phyloP scores from a whole-genome alignment of 176 grass and related monocot genomes.

The Cenchrus fungigraminus region DNA sequence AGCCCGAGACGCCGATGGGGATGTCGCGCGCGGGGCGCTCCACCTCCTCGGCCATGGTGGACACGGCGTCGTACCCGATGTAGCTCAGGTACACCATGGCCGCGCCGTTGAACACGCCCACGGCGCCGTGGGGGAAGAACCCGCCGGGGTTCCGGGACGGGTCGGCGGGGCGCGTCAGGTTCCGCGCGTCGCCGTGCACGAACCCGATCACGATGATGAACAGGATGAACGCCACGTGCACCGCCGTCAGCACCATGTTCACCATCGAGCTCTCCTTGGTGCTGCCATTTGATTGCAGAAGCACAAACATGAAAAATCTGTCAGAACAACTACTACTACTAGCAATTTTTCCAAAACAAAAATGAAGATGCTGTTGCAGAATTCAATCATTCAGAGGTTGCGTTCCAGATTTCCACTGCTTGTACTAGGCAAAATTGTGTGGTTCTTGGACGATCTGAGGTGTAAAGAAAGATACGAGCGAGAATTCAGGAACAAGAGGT shows the following conservation, averaged over 20 bases:
- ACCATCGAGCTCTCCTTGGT: conserved; percentile 93
- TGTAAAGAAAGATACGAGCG: conserved; percentile 7
- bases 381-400: conserved; percentile 3
- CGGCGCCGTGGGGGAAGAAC: conserved; percentile 75
- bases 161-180: conserved; percentile 71
- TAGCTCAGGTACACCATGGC: conserved; percentile 98
- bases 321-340: background rate
- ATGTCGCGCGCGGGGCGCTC: conserved; percentile 72
- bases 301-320: background rate
- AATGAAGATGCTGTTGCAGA: background rate
- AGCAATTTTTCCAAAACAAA: no score
- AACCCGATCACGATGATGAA: conserved; percentile 91
- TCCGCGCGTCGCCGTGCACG: conserved; percentile 63
- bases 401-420: background rate
- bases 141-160: conserved; percentile 56
- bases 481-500: background rate
- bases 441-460: conserved; percentile 26
- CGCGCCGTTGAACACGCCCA: conserved; percentile 84
- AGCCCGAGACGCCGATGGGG: conserved; percentile 84
- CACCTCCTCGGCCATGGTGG: conserved; percentile 99
- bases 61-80: conserved; percentile 98
- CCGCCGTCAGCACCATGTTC: conserved; percentile 81
- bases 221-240: conserved; percentile 86
- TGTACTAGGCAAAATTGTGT: background rate
- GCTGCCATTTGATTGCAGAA: conserved; percentile 39